Conservation (phyloP, 192 early-diverging fungal species). For the Glomus cerebriforme region DNA sequence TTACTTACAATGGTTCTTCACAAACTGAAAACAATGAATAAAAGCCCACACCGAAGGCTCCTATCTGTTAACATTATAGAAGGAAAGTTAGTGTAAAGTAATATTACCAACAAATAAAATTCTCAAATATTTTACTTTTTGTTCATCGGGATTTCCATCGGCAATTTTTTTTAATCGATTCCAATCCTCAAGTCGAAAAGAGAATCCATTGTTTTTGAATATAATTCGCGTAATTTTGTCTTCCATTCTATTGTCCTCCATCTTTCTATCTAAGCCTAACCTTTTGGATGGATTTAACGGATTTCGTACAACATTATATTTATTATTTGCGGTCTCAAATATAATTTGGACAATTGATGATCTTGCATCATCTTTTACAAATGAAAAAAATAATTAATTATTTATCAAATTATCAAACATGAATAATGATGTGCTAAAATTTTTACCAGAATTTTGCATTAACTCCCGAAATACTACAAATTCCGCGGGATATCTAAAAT, state of each 20-base stretch:
- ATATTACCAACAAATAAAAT: too few species aligned
- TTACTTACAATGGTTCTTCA: constrained; percentile 80
- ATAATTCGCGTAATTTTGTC: constrained; percentile 51
- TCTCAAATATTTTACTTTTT: constrained; percentile 76
- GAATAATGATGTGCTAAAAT: not conserved
- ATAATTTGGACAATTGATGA: constrained; percentile 58
- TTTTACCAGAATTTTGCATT: constrained; percentile 63
- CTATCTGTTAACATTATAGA: constrained; percentile 41
- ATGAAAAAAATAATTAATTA: constrained; percentile 29
- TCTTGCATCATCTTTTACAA: constrained; percentile 81
- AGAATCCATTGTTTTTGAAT: constrained; percentile 33
- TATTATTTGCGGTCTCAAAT: constrained; percentile 50
- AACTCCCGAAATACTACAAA: constrained; percentile 23
- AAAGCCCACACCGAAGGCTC: constrained; percentile 75
- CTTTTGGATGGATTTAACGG: too few species aligned
- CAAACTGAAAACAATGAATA: constrained; percentile 88
- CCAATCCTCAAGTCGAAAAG: constrained; percentile 38
- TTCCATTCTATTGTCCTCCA: constrained; percentile 39
- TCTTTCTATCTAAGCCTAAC: constrained; percentile 15
- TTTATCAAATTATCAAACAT: not conserved
- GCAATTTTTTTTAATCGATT: constrained; percentile 80
- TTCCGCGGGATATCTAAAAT: not conserved
- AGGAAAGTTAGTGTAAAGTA: not conserved
- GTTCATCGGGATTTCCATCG: constrained; percentile 67
- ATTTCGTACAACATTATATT: too few species aligned